A percentile compares a stretch with the other conserved stretches of the same genome.
Conservation (phyloP, 257 asterid genomes). For the Verbena officinalis region DNA sequence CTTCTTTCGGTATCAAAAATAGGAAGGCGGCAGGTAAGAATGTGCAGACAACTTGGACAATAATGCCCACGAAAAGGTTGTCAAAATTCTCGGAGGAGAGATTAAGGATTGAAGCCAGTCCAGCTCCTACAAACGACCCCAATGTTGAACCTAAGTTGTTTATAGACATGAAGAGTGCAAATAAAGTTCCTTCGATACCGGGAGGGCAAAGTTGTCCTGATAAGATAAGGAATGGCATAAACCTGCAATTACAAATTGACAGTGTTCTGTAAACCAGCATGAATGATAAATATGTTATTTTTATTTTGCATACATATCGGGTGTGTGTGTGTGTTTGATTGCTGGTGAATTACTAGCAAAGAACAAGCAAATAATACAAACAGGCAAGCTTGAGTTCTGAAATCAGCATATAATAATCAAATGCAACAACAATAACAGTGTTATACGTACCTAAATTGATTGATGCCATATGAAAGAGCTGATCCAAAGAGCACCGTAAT, state of each 20-base stretch:
- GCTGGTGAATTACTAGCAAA: not conserved
- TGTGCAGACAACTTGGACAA: constrained; percentile 67
- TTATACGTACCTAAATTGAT: constrained; percentile 84
- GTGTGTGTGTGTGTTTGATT: no score
- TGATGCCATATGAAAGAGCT: constrained; percentile 86
- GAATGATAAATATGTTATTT: no score
- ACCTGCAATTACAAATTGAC: constrained; percentile 51
- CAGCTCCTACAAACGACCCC: constrained; percentile 86
- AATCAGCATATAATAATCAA: not conserved
- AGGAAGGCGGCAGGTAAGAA: constrained; percentile 65
- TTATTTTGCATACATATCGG: no score
- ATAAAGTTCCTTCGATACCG: constrained; percentile 88
- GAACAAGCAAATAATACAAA: constrained; percentile 5
- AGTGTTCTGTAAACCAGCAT: not conserved
- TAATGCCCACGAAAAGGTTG: constrained; percentile 61
- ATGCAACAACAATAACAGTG: constrained; percentile 1
- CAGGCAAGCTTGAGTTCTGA: not conserved
- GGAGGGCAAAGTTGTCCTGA: constrained; percentile 99
- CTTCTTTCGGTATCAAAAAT: constrained; percentile 86
- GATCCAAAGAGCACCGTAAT: constrained; percentile 79
- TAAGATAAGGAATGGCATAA: constrained; percentile 92
- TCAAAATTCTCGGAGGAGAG: constrained; percentile 91
- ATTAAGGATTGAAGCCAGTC: constrained; percentile 68
- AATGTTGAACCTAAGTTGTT: constrained; percentile 82
- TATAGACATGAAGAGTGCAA: constrained; percentile 93